Evolutionary conservation across 176 grass and related monocot genomes (phyloP), one percentile per base, ranked within the genome.

Genomic region (Triticum monococcum): DNA sequence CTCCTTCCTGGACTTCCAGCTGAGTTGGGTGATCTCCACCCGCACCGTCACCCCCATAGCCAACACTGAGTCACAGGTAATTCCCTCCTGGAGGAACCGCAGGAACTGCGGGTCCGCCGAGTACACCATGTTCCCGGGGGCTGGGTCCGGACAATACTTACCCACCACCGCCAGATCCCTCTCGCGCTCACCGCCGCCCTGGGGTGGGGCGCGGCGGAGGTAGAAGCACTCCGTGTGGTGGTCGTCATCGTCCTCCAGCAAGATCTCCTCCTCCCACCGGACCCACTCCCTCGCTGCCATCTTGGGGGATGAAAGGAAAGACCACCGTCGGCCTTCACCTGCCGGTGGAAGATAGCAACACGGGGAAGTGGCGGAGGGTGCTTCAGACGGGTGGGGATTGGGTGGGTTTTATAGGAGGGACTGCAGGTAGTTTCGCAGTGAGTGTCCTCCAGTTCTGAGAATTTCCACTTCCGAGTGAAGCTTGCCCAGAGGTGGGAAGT

Each of bases 141-240:
- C 43, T 46, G 43, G 43, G 43, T 46, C 81, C 43, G 32, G 61
- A 64, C 75, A 85, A 81, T 86, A 70, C 72, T 81, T 72, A 9
- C 92, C 92, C 12, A 94, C 90, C 78, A 94, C 92, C 16, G 87
- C 92, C 68, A 92, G 78, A 87, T 92, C 90, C 89, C 78, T 52
- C 59, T 54, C 36, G 2, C 25, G 24, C 5, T 10, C 60, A 4
- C 8, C 37, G 2, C 59, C 13, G 23, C 23, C 60, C 36, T 14
- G 78, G 14, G 24, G 13, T 10, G 14, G 14, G 12, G 45, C 75
- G 37, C 72, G 82, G 56, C 74, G 81, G 23, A 94, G 75, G 78
- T 90, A 94, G 76, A 92, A 94, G 85, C 89, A 85, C 70, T 92
- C 90, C 75, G 83, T 82, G 67, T 84, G 72, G 78, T 77, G 82